These are phyloP conservation scores for Lasiodiplodia sp. DNA, from an alignment of 2,329 filamentous ascomycete species.

Conservation along the genomic window DNA sequence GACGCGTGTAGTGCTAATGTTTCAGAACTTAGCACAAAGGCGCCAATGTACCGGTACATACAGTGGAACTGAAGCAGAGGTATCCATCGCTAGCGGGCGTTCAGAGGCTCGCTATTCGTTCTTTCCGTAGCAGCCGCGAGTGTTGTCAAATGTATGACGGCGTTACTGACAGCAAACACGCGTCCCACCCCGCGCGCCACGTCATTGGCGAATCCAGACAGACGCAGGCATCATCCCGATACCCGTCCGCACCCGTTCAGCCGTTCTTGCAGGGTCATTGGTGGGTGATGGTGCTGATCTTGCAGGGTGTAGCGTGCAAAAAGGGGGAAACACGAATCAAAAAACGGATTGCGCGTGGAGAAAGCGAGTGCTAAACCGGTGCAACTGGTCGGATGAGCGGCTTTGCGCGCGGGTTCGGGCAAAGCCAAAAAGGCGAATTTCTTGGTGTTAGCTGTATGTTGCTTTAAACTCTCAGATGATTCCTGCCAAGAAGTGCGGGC, in stretches of 20 bases:
- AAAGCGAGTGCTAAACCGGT: not conserved
- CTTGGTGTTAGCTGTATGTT: not conserved
- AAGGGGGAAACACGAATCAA: not conserved
- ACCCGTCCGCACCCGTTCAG: not conserved
- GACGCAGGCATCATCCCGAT: not conserved
- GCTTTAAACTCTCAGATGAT: constrained; percentile 2
- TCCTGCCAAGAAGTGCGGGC: not conserved
- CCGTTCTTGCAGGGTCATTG: not conserved
- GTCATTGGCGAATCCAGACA: not conserved
- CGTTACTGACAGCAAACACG: not conserved
- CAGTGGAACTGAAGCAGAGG: not conserved
- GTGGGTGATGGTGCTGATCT: not conserved
- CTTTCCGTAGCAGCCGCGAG: too few relatives aligned
- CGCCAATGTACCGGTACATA: not conserved
- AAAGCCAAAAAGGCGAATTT: not conserved
- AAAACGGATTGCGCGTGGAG: not conserved
- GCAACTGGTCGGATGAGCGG: not conserved
- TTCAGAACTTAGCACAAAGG: not conserved
- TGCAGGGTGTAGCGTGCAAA: not conserved
- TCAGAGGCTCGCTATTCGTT: too few relatives aligned
- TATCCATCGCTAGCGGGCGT: not conserved
- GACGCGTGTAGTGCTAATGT: not conserved
- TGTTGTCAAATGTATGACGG: not conserved
- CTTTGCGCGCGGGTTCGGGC: not conserved
- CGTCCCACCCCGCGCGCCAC: not conserved